Evolutionary conservation across 305 asterid genomes (phyloP), one percentile per base, ranked within the genome.

Genomic region (Fraxinus ornus): DNA sequence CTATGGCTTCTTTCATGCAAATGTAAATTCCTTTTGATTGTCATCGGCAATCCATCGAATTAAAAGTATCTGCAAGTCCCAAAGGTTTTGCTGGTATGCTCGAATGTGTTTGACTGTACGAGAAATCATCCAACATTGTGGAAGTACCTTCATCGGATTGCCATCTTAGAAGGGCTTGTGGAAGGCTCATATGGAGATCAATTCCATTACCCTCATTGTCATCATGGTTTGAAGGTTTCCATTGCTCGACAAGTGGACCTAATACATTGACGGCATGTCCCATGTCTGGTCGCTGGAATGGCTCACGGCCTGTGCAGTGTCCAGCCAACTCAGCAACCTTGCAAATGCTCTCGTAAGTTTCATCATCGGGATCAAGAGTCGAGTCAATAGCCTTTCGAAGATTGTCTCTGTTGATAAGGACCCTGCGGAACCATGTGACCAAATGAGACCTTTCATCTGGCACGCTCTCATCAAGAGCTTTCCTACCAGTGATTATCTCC

Each of bases 251-350:
- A 26, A 94, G 97, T 9, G 99, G 98, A 5, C 98, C 95, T 30
- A 96, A 86, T 15, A 96, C 92, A 26, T 94, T 94, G 30, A 94
- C 98, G 1, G 97, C 98, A 4, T 96, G 98, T 13, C 99, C 99
- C 99, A 96, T 96, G 80, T 96, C 98, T 3, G 98, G 98, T 78
- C 99, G 90, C 84, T 96, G 99, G 88, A 78, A 88, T 5, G 99
- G 97, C 86, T 96, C 98, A 0, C 98, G 94, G 3, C 98, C 98
- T 0, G 98, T 92, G 88, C 99, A 95, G 32, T 95, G 98, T 9
- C 98, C 98, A 0, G 98, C 99, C 81, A 96, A 77, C 88, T 94
- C 99, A 7, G 97, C 91, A 6, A 89, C 99, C 84, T 89, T 94
- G 91, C 92, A 91, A 30, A 96, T 91, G 89, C 97, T 94, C 60